These are phyloP conservation scores for Calonectria honghensis DNA, from an alignment of 2,329 filamentous ascomycete species.

Conservation along the genomic window DNA sequence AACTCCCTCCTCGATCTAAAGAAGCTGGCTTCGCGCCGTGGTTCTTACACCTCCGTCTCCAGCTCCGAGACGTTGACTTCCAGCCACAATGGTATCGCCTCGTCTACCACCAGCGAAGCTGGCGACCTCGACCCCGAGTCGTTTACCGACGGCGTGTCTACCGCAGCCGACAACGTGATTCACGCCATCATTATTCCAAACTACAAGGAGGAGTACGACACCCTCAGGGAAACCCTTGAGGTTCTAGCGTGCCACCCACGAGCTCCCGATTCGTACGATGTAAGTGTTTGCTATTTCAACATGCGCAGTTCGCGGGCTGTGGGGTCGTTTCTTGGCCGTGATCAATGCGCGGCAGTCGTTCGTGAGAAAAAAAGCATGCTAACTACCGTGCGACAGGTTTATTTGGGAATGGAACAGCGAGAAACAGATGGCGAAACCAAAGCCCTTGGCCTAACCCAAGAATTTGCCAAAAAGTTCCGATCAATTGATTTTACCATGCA, in stretches of 20 bases:
- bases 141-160: slow-evolving; percentile 66
- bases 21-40: slow-evolving; percentile 69
- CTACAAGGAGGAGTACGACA: slow-evolving; percentile 84
- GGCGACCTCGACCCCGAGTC: slow-evolving; percentile 70
- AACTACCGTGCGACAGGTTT: slow-evolving; percentile 70
- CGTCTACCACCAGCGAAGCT: slow-evolving; percentile 70
- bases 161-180: slow-evolving; percentile 68
- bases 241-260: slow-evolving; percentile 81
- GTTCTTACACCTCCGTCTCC: slow-evolving; percentile 73
- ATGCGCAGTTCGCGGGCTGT: not conserved
- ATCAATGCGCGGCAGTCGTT: not conserved
- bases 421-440: slow-evolving; percentile 78
- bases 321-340: not conserved
- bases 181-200: slow-evolving; percentile 83
- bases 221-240: slow-evolving; percentile 79
- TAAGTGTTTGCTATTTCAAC: slow-evolving; percentile 65
- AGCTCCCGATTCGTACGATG: slow-evolving; percentile 80
- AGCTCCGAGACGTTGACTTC: slow-evolving; percentile 73
- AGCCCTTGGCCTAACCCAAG: slow-evolving; percentile 76
- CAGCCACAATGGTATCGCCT: slow-evolving; percentile 66
- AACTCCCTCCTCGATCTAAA: slow-evolving; percentile 67
- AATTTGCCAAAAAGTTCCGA: slow-evolving; percentile 79
- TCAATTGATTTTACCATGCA: slow-evolving; percentile 81
- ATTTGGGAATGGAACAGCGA: slow-evolving; percentile 83
- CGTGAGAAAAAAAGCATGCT: slow-evolving; percentile 13